Evolutionary conservation across 2,329 filamentous ascomycete species (phyloP), one percentile per base, ranked within the genome.

Genomic region (Neopestalotiopsis sp.): DNA sequence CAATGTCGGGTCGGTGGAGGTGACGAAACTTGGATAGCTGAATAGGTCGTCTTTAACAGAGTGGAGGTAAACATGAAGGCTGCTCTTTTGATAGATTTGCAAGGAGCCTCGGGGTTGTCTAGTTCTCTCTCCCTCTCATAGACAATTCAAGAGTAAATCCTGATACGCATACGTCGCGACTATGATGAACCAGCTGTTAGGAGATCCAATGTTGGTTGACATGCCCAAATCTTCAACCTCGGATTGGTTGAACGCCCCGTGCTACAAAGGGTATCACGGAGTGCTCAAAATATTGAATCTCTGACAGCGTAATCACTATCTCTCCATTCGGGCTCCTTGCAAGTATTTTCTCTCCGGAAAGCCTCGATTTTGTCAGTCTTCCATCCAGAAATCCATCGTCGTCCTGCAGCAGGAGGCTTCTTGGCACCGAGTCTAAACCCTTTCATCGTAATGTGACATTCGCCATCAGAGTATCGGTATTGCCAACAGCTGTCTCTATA

Each of bases 401-500:
- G 30, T 12, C 59, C 59, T 42, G 30, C 59, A 4, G 32, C 20
- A 14, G 59, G 32, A 20, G 59, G 59, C 17, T 62, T 62, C 59
- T 62, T 62, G 32, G 32, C 28, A n/a, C 59, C 59, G 14, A 62
- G 30, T 10, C 59, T 34, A 32, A 62, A 62, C 17, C 59, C 59
- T 20, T 62, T 62, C 10, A 20, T n/a, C 34, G 28, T 62, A 13
- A 62, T 38, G 32, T 40, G 32, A 14, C 59, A 62, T 30, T 62
- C 59, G 30, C 59, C 59, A 38, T 62, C 59, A 30, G 59, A 62
- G 13, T 20, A 62, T 13, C 30, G 30, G 14, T 38, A 62, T 17
- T 62, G 59, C 59, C 59, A 62, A 20, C 59, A 62, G 32, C 34
- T 20, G n/a, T 62, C 59, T 30, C 59, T 62, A n/a, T 20, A 62